Base-by-base conservation (phyloP, 805 yeast genomes). In the Kodamaea nitidulidarum region DNA sequence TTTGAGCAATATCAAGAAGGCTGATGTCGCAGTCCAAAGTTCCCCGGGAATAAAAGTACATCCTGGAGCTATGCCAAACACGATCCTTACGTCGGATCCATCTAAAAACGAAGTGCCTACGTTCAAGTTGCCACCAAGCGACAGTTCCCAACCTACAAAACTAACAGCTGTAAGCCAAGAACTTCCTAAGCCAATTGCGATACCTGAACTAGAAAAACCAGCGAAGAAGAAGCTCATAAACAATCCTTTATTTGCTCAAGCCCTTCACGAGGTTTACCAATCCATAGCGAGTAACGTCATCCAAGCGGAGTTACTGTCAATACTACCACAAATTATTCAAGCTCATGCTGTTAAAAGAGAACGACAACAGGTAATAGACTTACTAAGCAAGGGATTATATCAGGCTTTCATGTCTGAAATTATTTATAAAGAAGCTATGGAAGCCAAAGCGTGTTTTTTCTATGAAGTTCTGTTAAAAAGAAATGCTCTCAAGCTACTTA, bases 391-490 rank as follows among this genome's bases (percentile, higher is more conserved):
- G 1, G 84, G 79, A 29, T 54, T 85, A 1, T 82, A 65, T 45
- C 51, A 57, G 12, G 85, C 90, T 0, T 81, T 84, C 48, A 51
- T 85, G 30, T 69, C 74, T 32, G 90, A 84, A 46, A 65, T 73
- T 27, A 52, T 76, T 0, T 77, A 69, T 49, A 56, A 72, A 27
- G 55, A 61, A 3, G 57, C 65, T 0, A 50, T 72, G 30, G 72
- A 72, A 20, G 53, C 64, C 2, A 57, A 61, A 32, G 84, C 93
- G 0, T 71, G 64, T n/a, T 22, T 44, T 1, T 54, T 67, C 31
- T 54, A 71, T 32, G 47, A 60, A 0, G 49, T 39, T 7, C 49
- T 48, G 2, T 36, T 76, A 17, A 69, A 67, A 42, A 47, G 37
- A 15, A 44, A 33, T 2, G 40, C 54, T 1, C 49, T 80, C 3